Base-by-base conservation (phyloP, 345 rosid species). In the Citrus australasica region DNA sequence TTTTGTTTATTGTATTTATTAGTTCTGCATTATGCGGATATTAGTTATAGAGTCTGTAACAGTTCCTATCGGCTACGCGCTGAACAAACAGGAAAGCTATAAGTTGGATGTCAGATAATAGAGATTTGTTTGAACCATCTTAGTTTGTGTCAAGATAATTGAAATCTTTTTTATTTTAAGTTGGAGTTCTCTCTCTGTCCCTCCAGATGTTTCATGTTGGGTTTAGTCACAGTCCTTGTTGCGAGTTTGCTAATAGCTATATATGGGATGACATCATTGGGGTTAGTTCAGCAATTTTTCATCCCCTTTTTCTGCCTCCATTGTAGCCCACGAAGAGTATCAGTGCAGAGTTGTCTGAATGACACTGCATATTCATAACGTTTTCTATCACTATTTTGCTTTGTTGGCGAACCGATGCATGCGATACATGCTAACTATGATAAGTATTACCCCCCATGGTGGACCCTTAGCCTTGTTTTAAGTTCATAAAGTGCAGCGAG, bases 401-500 rank as follows among this genome's bases (percentile, higher is more conserved):
- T 40, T 55, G 37, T 9, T 7, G 2, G 67, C 76, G 37, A 73
- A 25, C 76, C 24, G 25, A 61, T 17, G 78, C 60, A 27, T 46
- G 69, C 70, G 16, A 14, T 2, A 13, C 14, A 46, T 13, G 77
- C 80, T 51, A 76, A 59, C 56, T 65, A 21, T n/a, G 38, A n/a
- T 65, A 27, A 19, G 21, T 37, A 55, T 32, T 25, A 53, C 40
- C 32, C 14, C 37, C 37, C 35, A 5, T 9, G 6, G 85, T 60
- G 87, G 85, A 30, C 81, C 83, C 79, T 21, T 56, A 9, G 0
- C 25, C 13, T 42, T 59, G 58, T 55, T 66, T 72, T 24, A 2
- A 75, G 46, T 30, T 38, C 78, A 1, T 42, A 48, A 58, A 37
- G 60, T 30, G 78, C 11, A 6, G 75, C 7, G 33, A 79, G 70